Evolutionary conservation across 306 rosid species (phyloP), one percentile per base, ranked within the genome.

Genomic region (Lathyrus aphaca): DNA sequence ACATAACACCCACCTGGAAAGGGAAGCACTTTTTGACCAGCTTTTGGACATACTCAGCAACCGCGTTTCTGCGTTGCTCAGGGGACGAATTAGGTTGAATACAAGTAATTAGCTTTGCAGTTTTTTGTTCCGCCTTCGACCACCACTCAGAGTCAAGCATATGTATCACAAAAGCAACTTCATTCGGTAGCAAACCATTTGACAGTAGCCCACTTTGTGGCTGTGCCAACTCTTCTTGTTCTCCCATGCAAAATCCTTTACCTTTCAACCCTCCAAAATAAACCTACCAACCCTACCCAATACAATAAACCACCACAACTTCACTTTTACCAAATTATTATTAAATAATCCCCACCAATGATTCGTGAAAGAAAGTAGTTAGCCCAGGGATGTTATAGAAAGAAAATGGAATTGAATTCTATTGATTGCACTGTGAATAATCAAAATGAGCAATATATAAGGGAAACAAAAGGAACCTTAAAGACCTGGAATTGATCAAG

Each of bases 1-100:
- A 1, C 23, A 21, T 21, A 21, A 70, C 21, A 76, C 85, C 8
- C 73, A 95, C 99, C 99, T 91, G 81, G 76, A 96, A 95, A 14
- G 96, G 88, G 73, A 91, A 91, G 87, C 99, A 95, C 72, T 82
- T 85, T 69, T 43, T 76, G 66, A 95, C 85, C 72, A 91, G 78
- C 75, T 86, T 77, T 84, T 87, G 89, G 75, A 95, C 96, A 73
- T 95, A 89, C 71, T 82, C 83, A 0, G 95, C 96, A 18, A 95
- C 97, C 0, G 95, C 92, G 84, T 84, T 86, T 38, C 99, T 66
- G 39, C 90, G 92, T 15, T 74, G 84, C 79, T 91, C 96, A 0
- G 97, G 89, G 58, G 95, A 90, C 3, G 75, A 61, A 75, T 89
- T 95, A 73, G 99, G 99, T 90, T 91, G 92, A 85, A 91, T 91